Percentiles rank a stretch among this genome's conserved stretches.
Evolutionary conservation across 1,139 yeast species (phyloP).

Genomic region (Lodderomyces metapsilosis): DNA sequence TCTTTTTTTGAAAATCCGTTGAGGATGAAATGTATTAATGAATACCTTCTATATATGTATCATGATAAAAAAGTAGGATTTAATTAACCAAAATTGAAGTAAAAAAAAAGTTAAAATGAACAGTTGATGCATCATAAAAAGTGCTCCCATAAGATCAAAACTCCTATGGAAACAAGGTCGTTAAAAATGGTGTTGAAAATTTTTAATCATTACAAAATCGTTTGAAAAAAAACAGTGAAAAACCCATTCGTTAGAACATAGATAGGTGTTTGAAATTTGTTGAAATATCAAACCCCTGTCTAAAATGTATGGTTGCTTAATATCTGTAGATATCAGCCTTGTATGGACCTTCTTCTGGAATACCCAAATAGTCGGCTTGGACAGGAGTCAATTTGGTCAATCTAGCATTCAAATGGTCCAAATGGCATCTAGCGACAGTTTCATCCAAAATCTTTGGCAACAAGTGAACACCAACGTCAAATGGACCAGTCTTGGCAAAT

Average conservation of each 20-base stretch:
- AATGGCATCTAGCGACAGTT: slow-evolving; percentile 97
- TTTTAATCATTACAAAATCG: neutral
- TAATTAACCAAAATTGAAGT: slow-evolving; percentile 1
- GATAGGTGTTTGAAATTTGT: neutral
- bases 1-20: slow-evolving; percentile 10
- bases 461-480: slow-evolving; percentile 90
- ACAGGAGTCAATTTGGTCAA: slow-evolving; percentile 73
- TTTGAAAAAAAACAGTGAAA: neutral
- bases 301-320: slow-evolving; percentile 38
- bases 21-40: slow-evolving; percentile 8
- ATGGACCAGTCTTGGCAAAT: slow-evolving; percentile 91
- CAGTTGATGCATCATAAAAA: slow-evolving; percentile 47
- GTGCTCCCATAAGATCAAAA: neutral
- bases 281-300: neutral
- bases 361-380: slow-evolving; percentile 95
- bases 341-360: slow-evolving; percentile 95
- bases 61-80: neutral
- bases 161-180: too few relatives aligned
- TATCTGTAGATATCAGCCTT: slow-evolving; percentile 99
- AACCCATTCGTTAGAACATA: neutral
- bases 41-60: slow-evolving; percentile 1
- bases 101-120: slow-evolving; percentile 4
- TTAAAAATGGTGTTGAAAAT: slow-evolving; percentile 12
- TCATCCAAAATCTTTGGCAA: slow-evolving; percentile 98
- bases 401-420: slow-evolving; percentile 91